Percentiles rank a stretch among this genome's conserved stretches.
Conservation (phyloP, 78 protist genomes). For the Chrysochromulina tobinii region DNA sequence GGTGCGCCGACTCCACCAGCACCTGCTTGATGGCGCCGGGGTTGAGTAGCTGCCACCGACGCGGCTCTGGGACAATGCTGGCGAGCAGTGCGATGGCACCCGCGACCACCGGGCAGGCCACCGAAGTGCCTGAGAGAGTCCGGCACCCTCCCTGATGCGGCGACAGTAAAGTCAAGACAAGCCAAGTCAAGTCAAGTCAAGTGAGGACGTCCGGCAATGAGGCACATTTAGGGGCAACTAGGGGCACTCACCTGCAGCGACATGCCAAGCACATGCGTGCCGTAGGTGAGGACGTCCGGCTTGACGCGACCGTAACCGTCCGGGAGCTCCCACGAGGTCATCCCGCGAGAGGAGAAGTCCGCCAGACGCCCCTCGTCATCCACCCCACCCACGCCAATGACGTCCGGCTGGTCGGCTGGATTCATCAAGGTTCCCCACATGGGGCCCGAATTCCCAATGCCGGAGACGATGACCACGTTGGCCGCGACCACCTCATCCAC, state of each 20-base stretch:
- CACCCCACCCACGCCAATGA: constrained; percentile 82
- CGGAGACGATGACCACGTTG: constrained; percentile 83
- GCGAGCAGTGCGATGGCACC: constrained; percentile 72
- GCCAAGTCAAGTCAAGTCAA: no score
- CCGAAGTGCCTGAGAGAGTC: neutral
- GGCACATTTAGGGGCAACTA: no score
- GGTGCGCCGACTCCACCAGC: constrained; percentile 41
- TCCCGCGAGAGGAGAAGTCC: constrained; percentile 57
- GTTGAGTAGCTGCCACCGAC: constrained; percentile 36
- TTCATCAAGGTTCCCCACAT: constrained; percentile 90
- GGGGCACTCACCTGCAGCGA: no score
- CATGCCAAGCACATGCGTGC: no score
- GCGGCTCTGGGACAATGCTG: neutral
- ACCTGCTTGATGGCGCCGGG: constrained; percentile 78
- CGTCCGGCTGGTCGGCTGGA: constrained; percentile 93
- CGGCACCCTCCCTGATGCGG: neutral
- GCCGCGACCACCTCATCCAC: constrained; percentile 85
- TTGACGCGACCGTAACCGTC: neutral
- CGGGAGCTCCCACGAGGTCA: constrained; percentile 95
- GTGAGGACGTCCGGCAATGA: no score
- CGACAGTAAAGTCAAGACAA: no score
- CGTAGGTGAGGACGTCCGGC: neutral
- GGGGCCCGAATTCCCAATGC: constrained; percentile 97
- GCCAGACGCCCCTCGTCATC: neutral
- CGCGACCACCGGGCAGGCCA: constrained; percentile 90